phyloP scores from a whole-genome alignment of 2,329 filamentous ascomycete species.

The Esteya vermicola region DNA sequence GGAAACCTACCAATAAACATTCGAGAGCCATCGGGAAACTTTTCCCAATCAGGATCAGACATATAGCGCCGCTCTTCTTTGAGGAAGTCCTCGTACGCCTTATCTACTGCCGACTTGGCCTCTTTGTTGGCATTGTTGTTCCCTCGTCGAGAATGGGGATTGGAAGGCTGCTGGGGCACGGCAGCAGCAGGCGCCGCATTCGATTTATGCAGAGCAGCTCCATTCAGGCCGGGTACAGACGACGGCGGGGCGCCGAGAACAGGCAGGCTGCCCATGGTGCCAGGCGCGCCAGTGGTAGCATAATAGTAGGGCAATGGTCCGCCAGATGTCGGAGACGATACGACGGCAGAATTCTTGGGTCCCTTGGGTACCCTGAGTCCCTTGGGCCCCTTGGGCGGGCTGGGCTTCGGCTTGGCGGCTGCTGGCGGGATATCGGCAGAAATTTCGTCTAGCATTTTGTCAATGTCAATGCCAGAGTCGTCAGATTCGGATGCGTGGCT shows the following conservation, averaged over 20 bases:
- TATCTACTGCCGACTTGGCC: constrained; percentile 21
- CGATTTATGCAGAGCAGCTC: not conserved
- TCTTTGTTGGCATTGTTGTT: not conserved
- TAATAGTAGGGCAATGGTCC: not conserved
- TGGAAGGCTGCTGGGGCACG: no score
- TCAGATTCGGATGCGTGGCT: constrained; percentile 6
- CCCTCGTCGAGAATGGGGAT: not conserved
- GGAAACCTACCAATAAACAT: constrained; percentile 60
- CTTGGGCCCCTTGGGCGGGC: not conserved
- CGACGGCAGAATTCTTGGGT: constrained; percentile 1
- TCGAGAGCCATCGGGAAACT: constrained; percentile 62
- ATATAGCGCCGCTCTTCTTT: constrained; percentile 62
- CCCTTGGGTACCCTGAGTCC: no score
- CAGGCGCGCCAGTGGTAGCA: constrained; percentile 6
- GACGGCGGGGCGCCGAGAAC: constrained; percentile 1
- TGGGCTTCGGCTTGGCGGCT: constrained; percentile 1
- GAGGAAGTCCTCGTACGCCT: constrained; percentile 58
- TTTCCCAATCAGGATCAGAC: constrained; percentile 66
- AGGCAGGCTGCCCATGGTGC: not conserved
- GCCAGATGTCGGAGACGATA: constrained; percentile 3
- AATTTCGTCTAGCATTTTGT: constrained; percentile 22
- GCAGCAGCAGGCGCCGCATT: not conserved
- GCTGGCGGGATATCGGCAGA: constrained; percentile 14
- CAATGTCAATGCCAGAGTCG: constrained; percentile 16
- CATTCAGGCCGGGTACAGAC: not conserved